Evolutionary conservation across 257 asterid genomes (phyloP), one percentile per base, ranked within the genome.

Genomic region (Nicotiana undulata): DNA sequence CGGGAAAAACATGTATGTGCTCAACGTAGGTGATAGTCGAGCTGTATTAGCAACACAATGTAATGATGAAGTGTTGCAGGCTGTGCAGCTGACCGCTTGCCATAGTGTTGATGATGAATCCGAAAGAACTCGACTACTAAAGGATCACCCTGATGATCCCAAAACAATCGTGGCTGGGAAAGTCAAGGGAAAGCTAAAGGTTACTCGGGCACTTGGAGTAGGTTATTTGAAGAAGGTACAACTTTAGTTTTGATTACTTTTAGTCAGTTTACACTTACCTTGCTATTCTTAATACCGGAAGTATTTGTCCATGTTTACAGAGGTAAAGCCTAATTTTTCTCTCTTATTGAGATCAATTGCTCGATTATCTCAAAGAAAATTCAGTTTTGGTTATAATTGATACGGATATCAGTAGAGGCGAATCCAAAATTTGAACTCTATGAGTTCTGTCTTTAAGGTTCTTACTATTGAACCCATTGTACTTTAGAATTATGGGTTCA

Each of bases 151-250:
- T 12, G 91, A 92, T 26, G 99, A 96, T 76, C 91, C 98, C 75
- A 51, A 81, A 44, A 77, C 86, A 29, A 49, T 96, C 49, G 86
- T 90, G 60, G 91, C 79, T 7, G 98, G 97, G 66, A 94, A 85
- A 87, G 94, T 94, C 52, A 94, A 96, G 86, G 99, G 99, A 79
- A 96, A 88, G 90, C 89, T 96, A 60, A 90, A 90, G 83, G 98
- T 96, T 83, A 92, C 99, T 9, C 88, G 98, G 82, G 99, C 99
- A 59, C 93, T 96, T 56, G 99, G 99, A 64, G 99, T 94, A 67
- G 99, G 99, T 77, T 96, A 96, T 90, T 88, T 96, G 90, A 96
- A 96, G 85, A 92, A 88, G 97, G 99, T 96, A 88, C 22, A 72
- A 24, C 34, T 6, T 52, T 10, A 17, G 79, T 17, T 85, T 67